Evolutionary conservation across 2,329 filamentous ascomycete species (phyloP), one percentile per base, ranked within the genome.

Genomic region (Diaporthe velutina): DNA sequence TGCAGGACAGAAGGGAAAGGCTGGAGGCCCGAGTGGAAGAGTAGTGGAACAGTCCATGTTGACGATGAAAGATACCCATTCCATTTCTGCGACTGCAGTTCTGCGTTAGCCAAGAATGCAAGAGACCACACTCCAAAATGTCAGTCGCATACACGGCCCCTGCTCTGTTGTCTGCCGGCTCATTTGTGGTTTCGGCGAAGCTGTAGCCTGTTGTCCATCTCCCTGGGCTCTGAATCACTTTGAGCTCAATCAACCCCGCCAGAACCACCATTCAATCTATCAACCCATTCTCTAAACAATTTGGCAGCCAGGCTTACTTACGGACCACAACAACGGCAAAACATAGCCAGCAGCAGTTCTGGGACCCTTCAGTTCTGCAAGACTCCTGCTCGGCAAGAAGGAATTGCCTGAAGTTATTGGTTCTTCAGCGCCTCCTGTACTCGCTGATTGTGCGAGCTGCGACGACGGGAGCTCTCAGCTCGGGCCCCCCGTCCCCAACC

Each of bases 1-100:
- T 95, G 91, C 88, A 87, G 50, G 86, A 86, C 75, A 89, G 84
- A 79, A 84, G 87, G 72, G 77, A 78, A 33, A 54, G 42, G 30
- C 22, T 33, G 50, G 70, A 61, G 7, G 35, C 61, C 1, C 38
- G 60, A 25, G 52, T 64, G 28, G 64, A 42, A 52, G 66, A 45
- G 28, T 7, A 48, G 25, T 48, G 40, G 60, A 64, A 30, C 12
- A 55, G 28, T n/a, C 42, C 19, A 17, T 28, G 28, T 22, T 33
- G 25, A 72, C 48, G 38, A 42, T 33, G 57, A 64, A 54, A 73
- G 42, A 68, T 58, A 40, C 30, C 48, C 64, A 30, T 50, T 45
- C 58, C 70, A 33, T n/a, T 61, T 42, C 22, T n/a, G 40, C 35
- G 48, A 38, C 17, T 33, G 57, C n/a, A 40, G 40, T 40, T 12